These are phyloP conservation scores for Aspergillus puulaauensis DNA, from an alignment of 2,329 filamentous ascomycete genomes.

Conservation along the genomic window DNA sequence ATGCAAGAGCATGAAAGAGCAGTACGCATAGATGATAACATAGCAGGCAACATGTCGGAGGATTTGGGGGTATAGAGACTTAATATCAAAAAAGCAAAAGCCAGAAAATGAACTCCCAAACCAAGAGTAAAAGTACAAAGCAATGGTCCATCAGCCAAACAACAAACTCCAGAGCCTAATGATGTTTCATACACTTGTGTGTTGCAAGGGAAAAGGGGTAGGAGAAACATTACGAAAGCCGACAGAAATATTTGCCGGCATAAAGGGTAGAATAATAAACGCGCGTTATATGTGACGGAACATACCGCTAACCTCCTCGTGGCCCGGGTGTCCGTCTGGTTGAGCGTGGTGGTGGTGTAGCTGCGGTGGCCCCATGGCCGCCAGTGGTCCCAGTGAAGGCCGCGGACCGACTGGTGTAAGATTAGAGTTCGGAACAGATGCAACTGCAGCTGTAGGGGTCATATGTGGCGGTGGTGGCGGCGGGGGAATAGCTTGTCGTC, in stretches of 20 bases:
- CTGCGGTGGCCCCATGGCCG: slow-evolving; percentile 65
- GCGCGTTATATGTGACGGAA: slow-evolving; percentile 82
- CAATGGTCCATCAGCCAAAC: slow-evolving; percentile 3
- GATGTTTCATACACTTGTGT: slow-evolving; percentile 4
- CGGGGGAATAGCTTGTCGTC: slow-evolving; percentile 67
- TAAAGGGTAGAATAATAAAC: slow-evolving; percentile 9
- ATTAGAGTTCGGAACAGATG: slow-evolving; percentile 62
- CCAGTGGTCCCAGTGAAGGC: slow-evolving; percentile 56
- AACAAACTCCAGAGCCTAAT: slow-evolving; percentile 4
- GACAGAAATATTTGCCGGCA: slow-evolving; percentile 9
- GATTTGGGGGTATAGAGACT: slow-evolving; percentile 4
- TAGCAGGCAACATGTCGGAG: slow-evolving; percentile 15
- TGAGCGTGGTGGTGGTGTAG: slow-evolving; percentile 76
- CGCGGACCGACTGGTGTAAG: slow-evolving; percentile 50
- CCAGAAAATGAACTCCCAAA: slow-evolving; percentile 1
- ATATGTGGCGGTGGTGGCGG: slow-evolving; percentile 63
- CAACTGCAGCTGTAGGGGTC: slow-evolving; percentile 59
- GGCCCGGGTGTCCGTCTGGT: slow-evolving; percentile 59
- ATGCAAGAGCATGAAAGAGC: slow-evolving; percentile 17
- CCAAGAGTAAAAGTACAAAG: slow-evolving; percentile 13
- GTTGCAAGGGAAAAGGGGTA: neutral
- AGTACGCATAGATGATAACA: slow-evolving; percentile 20
- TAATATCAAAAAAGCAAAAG: slow-evolving; percentile 1
- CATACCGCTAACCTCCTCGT: slow-evolving; percentile 92
- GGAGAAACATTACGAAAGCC: slow-evolving; percentile 17